Percentiles rank a stretch among this genome's conserved stretches.
Conservation (phyloP, 1,284 basidiomycete genomes). For the Boletellus deceptivus region DNA sequence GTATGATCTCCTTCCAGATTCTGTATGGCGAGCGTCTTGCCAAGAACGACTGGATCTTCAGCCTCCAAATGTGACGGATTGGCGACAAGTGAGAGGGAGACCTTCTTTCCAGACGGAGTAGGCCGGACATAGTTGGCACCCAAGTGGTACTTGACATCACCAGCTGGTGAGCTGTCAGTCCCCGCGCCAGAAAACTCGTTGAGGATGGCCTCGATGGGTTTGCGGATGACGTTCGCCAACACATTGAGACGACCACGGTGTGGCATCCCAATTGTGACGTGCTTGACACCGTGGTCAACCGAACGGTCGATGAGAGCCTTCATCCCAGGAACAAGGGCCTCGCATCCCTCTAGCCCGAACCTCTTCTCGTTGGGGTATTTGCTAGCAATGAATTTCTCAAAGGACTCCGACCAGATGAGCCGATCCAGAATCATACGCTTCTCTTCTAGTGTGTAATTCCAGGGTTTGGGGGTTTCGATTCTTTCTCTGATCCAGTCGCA, state of each 20-base stretch:
- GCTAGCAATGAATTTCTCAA: slow-evolving; percentile 97
- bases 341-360: slow-evolving; percentile 98
- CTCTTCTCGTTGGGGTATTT: slow-evolving; percentile 99
- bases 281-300: slow-evolving; percentile 93
- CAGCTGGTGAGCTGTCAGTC: slow-evolving; percentile 78
- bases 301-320: slow-evolving; percentile 98
- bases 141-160: slow-evolving; percentile 99
- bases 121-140: slow-evolving; percentile 99
- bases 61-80: slow-evolving; percentile 99
- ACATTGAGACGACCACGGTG: slow-evolving; percentile 99
- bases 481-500: slow-evolving; percentile 99
- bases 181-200: slow-evolving; percentile 91
- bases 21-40: slow-evolving; percentile 96
- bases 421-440: slow-evolving; percentile 99
- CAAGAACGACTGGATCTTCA: slow-evolving; percentile 95
- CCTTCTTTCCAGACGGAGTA: slow-evolving; percentile 97
- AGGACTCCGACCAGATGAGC: slow-evolving; percentile 98
- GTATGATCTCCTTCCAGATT: slow-evolving; percentile 89
- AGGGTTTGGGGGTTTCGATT: slow-evolving; percentile 95
- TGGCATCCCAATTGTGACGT: slow-evolving; percentile 98
- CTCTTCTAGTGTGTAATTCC: slow-evolving; percentile 97
- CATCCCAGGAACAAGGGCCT: slow-evolving; percentile 98
- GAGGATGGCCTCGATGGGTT: slow-evolving; percentile 97
- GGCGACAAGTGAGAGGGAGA: slow-evolving; percentile 95
- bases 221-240: slow-evolving; percentile 96